phyloP scores from a whole-genome alignment of 202 grass and related monocot genomes.

The Hordeum pubiflorum region DNA sequence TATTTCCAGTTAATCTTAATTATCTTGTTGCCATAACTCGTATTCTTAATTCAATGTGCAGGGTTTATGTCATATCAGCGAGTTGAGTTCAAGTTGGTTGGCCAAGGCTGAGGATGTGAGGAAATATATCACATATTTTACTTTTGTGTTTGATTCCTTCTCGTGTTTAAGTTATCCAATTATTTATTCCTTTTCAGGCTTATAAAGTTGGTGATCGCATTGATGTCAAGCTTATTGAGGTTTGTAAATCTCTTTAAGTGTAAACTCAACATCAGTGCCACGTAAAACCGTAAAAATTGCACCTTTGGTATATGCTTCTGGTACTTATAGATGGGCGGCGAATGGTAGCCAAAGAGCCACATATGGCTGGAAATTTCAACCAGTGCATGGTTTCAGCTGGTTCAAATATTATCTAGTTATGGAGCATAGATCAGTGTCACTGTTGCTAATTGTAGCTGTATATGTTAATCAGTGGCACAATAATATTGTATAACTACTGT shows the following conservation, averaged over 20 bases:
- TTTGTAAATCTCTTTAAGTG: constrained; percentile 32
- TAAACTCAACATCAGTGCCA: constrained; percentile 5
- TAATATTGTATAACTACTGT: not conserved
- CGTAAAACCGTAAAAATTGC: not conserved
- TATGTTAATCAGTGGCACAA: not conserved
- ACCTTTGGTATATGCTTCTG: constrained; percentile 4
- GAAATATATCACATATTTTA: constrained; percentile 19
- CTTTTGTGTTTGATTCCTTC: constrained; percentile 4
- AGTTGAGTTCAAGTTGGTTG: constrained; percentile 80
- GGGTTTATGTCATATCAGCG: constrained; percentile 96
- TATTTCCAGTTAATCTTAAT: constrained; percentile 7
- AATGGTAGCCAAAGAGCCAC: not conserved
- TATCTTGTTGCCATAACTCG: constrained; percentile 1
- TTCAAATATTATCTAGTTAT: not conserved
- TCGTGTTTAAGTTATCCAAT: constrained; percentile 13
- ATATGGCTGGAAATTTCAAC: not conserved
- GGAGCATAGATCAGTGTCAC: not conserved
- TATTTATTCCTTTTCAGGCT: constrained; percentile 41
- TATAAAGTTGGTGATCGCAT: constrained; percentile 84
- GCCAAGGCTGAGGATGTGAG: constrained; percentile 95
- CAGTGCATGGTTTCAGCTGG: not conserved
- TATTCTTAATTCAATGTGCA: constrained; percentile 37
- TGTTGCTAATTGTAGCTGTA: not conserved
- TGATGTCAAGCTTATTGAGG: constrained; percentile 97
- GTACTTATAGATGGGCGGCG: not conserved